Percentiles rank a stretch among this genome's conserved stretches.
Evolutionary conservation across 2,329 filamentous ascomycete species (phyloP).

Genomic region (Colletotrichum sp.): DNA sequence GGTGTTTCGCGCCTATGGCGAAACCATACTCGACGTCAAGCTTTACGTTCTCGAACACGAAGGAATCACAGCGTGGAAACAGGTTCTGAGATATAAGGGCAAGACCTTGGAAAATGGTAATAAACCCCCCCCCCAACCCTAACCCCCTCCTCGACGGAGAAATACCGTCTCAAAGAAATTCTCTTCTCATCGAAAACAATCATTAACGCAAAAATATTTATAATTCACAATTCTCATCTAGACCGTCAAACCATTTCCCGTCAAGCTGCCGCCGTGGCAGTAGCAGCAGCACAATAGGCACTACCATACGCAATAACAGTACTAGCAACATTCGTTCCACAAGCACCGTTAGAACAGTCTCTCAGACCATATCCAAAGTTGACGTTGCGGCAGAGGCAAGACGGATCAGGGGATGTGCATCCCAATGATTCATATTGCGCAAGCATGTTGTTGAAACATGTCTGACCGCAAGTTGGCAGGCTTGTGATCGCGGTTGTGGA

Average conservation of each 20-base stretch:
- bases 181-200: not conserved
- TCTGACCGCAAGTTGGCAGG: not conserved
- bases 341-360: not conserved
- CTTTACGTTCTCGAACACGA: not conserved
- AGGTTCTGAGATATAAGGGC: not conserved
- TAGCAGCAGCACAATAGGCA: not conserved
- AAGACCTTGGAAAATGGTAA: not conserved
- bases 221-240: not conserved
- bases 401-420: not conserved
- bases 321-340: not conserved
- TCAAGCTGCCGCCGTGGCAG: not conserved
- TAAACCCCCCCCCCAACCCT: not conserved
- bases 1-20: not conserved
- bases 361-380: not conserved
- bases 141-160: no score
- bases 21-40: not conserved
- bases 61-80: not conserved
- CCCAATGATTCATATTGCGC: not conserved
- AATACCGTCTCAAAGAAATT: not conserved
- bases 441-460: not conserved
- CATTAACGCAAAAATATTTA: not conserved
- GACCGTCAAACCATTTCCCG: not conserved
- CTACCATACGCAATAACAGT: not conserved
- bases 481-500: not conserved
- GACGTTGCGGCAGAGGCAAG: not conserved